Evolutionary conservation across 352 stramenopile genomes (phyloP).

Genomic region (Phytophthora ohioensis): DNA sequence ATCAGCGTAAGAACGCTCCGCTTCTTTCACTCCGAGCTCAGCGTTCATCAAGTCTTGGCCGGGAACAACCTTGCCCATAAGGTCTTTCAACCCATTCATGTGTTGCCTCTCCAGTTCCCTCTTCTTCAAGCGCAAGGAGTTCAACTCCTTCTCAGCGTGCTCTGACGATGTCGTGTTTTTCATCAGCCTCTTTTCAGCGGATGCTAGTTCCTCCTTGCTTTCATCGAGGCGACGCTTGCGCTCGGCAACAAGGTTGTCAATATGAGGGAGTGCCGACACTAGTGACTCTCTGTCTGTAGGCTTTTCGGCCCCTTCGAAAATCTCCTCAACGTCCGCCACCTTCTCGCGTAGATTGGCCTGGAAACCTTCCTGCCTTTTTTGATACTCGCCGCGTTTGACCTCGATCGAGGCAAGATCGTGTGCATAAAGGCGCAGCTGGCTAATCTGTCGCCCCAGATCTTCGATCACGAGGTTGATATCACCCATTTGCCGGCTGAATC

Average conservation of each 20-base stretch:
- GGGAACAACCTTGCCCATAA: slow-evolving; percentile 60
- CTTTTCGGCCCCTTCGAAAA: slow-evolving; percentile 37
- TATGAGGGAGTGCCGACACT: slow-evolving; percentile 16
- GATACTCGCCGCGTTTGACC: slow-evolving; percentile 53
- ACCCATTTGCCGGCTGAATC: slow-evolving; percentile 51
- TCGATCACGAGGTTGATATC: slow-evolving; percentile 54
- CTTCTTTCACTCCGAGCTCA: slow-evolving; percentile 55
- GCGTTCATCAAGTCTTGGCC: slow-evolving; percentile 55
- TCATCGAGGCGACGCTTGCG: slow-evolving; percentile 31
- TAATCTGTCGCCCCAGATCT: slow-evolving; percentile 61
- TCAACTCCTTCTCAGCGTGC: slow-evolving; percentile 54
- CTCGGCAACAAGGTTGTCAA: slow-evolving; percentile 40
- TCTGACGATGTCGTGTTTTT: slow-evolving; percentile 65
- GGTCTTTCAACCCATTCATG: slow-evolving; percentile 56
- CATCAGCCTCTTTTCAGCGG: slow-evolving; percentile 54
- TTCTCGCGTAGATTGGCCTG: slow-evolving; percentile 56
- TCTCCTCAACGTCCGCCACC: slow-evolving; percentile 48
- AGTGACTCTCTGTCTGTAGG: slow-evolving; percentile 47
- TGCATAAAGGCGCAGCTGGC: slow-evolving; percentile 59
- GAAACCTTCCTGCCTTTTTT: slow-evolving; percentile 56
- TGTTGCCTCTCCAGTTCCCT: slow-evolving; percentile 61
- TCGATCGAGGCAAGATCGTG: slow-evolving; percentile 60
- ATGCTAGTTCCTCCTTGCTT: slow-evolving; percentile 40
- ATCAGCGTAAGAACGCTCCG: slow-evolving; percentile 75
- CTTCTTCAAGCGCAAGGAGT: slow-evolving; percentile 50